Conservation (phyloP, 1,284 basidiomycete species). For the Apiotrichum mycotoxinovorans region DNA sequence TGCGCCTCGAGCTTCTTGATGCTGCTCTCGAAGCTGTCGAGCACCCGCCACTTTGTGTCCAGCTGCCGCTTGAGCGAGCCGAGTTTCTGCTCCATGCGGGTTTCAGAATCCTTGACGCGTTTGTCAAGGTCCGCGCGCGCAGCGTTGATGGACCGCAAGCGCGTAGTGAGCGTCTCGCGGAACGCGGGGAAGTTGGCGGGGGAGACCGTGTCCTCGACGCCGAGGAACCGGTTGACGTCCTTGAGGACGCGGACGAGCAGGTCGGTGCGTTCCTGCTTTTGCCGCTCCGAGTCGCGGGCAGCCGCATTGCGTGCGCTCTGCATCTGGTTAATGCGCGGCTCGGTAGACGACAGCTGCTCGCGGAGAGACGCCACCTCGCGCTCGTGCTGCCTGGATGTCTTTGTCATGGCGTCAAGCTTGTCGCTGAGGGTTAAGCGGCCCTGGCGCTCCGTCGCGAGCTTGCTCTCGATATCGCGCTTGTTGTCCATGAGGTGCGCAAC, state of each 20-base stretch:
- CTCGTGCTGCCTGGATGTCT: constrained; percentile 62
- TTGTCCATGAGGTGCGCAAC: constrained; percentile 72
- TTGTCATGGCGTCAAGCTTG: constrained; percentile 71
- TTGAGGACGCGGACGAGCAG: constrained; percentile 87
- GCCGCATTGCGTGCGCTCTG: constrained; percentile 67
- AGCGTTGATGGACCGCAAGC: constrained; percentile 75
- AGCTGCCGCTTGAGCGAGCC: constrained; percentile 77
- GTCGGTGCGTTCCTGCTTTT: constrained; percentile 87
- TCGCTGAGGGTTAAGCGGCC: constrained; percentile 75
- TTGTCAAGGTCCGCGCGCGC: constrained; percentile 84
- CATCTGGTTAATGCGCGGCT: constrained; percentile 76
- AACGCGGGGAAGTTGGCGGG: constrained; percentile 83
- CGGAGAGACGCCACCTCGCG: constrained; percentile 60
- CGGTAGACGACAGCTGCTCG: constrained; percentile 66
- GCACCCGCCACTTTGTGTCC: constrained; percentile 81
- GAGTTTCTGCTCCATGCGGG: constrained; percentile 43
- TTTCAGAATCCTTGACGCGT: constrained; percentile 75
- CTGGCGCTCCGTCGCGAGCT: constrained; percentile 77
- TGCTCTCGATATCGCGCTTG: constrained; percentile 69
- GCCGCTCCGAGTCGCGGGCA: constrained; percentile 79
- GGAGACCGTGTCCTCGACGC: constrained; percentile 57
- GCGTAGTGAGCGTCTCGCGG: constrained; percentile 78
- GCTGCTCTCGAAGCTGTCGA: constrained; percentile 87
- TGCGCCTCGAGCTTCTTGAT: constrained; percentile 79
- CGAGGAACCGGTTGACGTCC: constrained; percentile 90